Percentiles rank a stretch among this genome's conserved stretches.
phyloP scores from a whole-genome alignment of 352 stramenopile species.

The Blastocystis sp. region DNA sequence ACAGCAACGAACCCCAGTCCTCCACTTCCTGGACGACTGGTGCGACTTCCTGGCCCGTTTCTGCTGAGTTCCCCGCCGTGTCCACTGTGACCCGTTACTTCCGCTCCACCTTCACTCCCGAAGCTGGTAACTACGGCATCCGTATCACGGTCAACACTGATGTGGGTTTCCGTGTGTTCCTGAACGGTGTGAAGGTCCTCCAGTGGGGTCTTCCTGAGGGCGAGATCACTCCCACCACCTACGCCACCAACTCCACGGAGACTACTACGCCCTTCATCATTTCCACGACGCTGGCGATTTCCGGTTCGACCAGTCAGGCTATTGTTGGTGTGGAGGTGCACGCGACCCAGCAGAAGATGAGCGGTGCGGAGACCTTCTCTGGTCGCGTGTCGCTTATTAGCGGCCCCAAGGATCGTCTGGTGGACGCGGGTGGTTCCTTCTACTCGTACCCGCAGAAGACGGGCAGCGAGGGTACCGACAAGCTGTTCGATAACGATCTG shows the following conservation, averaged over 20 bases:
- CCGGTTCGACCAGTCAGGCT: background rate
- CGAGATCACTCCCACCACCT: background rate
- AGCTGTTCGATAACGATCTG: conserved; percentile 32
- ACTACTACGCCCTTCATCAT: background rate
- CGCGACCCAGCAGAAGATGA: background rate
- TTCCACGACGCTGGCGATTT: background rate
- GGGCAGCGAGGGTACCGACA: background rate
- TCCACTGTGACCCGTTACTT: conserved; percentile 67
- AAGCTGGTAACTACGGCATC: conserved; percentile 26
- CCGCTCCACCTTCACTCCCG: background rate
- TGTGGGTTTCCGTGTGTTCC: conserved; percentile 54
- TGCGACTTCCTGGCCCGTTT: background rate
- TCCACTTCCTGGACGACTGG: conserved; percentile 29
- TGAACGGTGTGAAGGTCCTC: conserved; percentile 27
- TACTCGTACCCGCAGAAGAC: background rate
- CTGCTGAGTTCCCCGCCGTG: conserved; percentile 7
- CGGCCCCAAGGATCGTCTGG: background rate
- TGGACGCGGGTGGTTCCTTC: background rate
- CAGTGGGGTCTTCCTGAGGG: conserved; percentile 7
- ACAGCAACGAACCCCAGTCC: conserved; percentile 1
- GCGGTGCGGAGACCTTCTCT: conserved; percentile 29
- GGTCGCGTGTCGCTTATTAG: background rate
- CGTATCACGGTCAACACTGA: conserved; percentile 14
- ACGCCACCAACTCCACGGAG: background rate
- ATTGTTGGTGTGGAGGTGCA: conserved; percentile 46